These are phyloP conservation scores for Zangia roseola DNA, from an alignment of 768 basidiomycete genomes.

Conservation along the genomic window DNA sequence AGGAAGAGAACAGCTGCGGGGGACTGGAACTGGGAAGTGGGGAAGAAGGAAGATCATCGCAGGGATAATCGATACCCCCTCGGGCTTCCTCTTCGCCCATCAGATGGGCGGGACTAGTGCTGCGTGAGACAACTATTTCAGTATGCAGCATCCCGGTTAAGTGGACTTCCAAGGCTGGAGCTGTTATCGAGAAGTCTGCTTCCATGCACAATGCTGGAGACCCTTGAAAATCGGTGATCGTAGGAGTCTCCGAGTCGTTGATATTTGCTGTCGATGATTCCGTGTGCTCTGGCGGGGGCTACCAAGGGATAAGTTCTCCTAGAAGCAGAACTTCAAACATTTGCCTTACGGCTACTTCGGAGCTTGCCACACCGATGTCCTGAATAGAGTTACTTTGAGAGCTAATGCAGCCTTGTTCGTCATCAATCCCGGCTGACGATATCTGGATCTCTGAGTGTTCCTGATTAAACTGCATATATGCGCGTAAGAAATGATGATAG, in stretches of 20 bases:
- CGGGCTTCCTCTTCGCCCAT: conserved; percentile 3
- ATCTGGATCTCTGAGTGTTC: neutral
- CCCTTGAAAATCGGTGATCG: neutral
- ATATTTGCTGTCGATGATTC: neutral
- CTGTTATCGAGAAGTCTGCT: neutral
- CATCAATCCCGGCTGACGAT: neutral
- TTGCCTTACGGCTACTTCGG: conserved; percentile 13
- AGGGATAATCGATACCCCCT: conserved; percentile 4
- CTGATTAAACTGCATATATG: conserved; percentile 21
- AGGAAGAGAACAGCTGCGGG: conserved; percentile 40
- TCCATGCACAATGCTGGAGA: neutral
- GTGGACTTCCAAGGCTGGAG: neutral
- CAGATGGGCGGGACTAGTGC: neutral
- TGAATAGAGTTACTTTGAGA: neutral
- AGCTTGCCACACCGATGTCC: neutral
- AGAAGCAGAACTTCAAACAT: neutral
- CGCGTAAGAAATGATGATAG: conserved; percentile 8
- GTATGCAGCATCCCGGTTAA: neutral
- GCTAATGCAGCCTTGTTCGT: neutral
- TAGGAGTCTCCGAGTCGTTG: neutral
- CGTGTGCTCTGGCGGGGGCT: conserved; percentile 1
- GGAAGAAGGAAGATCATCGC: conserved; percentile 18
- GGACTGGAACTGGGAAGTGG: conserved; percentile 50
- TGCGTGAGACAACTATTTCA: neutral
- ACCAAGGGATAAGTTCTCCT: conserved; percentile 1